These are phyloP conservation scores for Alternaria triticina DNA, from an alignment of 2,329 filamentous ascomycete genomes.

Conservation along the genomic window DNA sequence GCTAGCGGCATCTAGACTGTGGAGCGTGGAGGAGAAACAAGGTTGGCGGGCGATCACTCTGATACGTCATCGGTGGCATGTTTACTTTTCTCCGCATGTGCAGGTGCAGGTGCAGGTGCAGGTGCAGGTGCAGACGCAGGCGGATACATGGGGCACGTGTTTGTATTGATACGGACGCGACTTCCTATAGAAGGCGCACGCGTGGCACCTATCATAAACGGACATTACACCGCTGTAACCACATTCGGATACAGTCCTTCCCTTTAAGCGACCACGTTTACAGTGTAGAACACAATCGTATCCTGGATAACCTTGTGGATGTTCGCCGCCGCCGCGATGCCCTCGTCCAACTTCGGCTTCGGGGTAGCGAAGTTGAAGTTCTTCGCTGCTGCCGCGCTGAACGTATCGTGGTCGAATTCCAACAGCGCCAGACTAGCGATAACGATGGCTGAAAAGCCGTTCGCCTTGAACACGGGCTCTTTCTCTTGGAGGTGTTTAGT, in stretches of 20 bases:
- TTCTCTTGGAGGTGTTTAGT: conserved; percentile 18
- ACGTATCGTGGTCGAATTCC: conserved; percentile 25
- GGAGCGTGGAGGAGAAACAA: neutral
- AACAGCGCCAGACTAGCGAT: conserved; percentile 23
- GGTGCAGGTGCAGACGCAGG: neutral
- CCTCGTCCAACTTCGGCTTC: conserved; percentile 14
- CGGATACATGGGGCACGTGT: neutral
- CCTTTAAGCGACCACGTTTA: neutral
- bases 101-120: neutral
- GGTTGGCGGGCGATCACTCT: neutral
- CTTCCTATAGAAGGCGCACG: neutral
- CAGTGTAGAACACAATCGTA: conserved; percentile 17
- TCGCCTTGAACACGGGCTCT: conserved; percentile 14
- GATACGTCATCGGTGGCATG: neutral
- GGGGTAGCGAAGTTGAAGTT: conserved; percentile 13
- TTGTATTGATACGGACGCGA: neutral
- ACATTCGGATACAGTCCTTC: neutral
- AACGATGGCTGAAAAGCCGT: conserved; percentile 7
- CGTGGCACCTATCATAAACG: neutral
- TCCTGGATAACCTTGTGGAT: conserved; percentile 25
- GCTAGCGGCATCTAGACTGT: conserved; percentile 4
- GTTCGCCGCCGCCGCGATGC: conserved; percentile 16
- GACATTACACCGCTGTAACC: neutral
- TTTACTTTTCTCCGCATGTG: neutral
- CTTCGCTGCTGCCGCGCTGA: conserved; percentile 18